These are phyloP conservation scores for Fusarium cyanostomum DNA, from an alignment of 2,329 filamentous ascomycete genomes.

Conservation along the genomic window DNA sequence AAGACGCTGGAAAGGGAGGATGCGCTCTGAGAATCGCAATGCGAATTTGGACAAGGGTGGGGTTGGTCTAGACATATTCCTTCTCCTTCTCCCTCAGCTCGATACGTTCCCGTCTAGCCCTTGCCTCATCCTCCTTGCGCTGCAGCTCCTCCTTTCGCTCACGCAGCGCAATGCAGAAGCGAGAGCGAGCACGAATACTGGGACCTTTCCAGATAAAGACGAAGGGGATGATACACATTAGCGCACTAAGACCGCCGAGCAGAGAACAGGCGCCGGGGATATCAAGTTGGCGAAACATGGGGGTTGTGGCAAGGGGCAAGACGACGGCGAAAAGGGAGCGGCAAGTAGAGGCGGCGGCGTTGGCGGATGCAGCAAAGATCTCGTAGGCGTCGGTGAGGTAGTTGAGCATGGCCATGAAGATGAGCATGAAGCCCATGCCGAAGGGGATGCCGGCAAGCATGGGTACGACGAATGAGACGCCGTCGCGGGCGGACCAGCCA, in stretches of 20 bases:
- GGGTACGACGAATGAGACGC: conserved; percentile 63
- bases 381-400: conserved; percentile 75
- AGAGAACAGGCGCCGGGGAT: conserved; percentile 63
- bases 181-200: conserved; percentile 63
- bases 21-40: background rate
- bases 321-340: conserved; percentile 92
- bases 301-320: conserved; percentile 64
- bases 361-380: conserved; percentile 76
- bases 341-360: conserved; percentile 83
- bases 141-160: conserved; percentile 60
- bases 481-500: conserved; percentile 63
- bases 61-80: conserved; percentile 9
- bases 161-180: conserved; percentile 69
- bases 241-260: conserved; percentile 59
- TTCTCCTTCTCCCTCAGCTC: conserved; percentile 36
- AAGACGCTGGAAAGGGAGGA: background rate
- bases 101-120: conserved; percentile 43
- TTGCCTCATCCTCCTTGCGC: conserved; percentile 50
- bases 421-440: conserved; percentile 68
- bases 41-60: background rate
- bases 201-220: conserved; percentile 65
- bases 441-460: conserved; percentile 70
- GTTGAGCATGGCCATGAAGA: conserved; percentile 71
- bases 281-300: conserved; percentile 59
- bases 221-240: conserved; percentile 62